Evolutionary conservation across 148 eudicot species (phyloP), one percentile per base, ranked within the genome.

Genomic region (Agrostemma githago): DNA sequence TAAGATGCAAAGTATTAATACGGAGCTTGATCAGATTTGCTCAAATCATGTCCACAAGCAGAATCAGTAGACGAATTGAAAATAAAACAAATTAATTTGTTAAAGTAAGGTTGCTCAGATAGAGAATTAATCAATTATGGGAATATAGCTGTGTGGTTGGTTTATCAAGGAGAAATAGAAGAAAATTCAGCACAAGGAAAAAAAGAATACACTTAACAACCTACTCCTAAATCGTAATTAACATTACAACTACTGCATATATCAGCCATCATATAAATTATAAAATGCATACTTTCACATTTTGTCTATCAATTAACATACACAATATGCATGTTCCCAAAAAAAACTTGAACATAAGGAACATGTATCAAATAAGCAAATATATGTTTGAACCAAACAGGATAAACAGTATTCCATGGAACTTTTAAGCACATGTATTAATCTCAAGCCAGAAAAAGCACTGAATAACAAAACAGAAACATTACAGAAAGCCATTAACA

Each of bases 261-360:
- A 51, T 51, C 56, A 51, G 56, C 56, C 34, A 14, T 66, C 0
- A n/a, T 40, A 12, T 3, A n/a, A 42, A 42, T 6, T 40, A 12
- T 3, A n/a, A 42, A 42, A 66, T 17, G 26, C 70, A 66, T 5
- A 40, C 6, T 40, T 65, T 65, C 16, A 63, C 3, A 15, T 38
- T 65, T 65, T 15, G 14, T 12, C 46, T 65, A 39, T 40, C 46
- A 39, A 26, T 14, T 65, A 14, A 5, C 19, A 14, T 65, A 5
- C 43, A 34, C 54, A 48, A 10, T 14, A 48, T 48, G 54, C 54
- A 11, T 48, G 2, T 48, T 48, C 54, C 96, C 74, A 83, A 86
- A 67, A 67, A 20, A 66, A 16, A 4, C 41, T 14, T 66, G 48
- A 12, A 66, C 10, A 60, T 3, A 66, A 40, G 71, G 71, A 19